Conservation (phyloP, 306 rosid genomes). For the Begonia masoniana region DNA sequence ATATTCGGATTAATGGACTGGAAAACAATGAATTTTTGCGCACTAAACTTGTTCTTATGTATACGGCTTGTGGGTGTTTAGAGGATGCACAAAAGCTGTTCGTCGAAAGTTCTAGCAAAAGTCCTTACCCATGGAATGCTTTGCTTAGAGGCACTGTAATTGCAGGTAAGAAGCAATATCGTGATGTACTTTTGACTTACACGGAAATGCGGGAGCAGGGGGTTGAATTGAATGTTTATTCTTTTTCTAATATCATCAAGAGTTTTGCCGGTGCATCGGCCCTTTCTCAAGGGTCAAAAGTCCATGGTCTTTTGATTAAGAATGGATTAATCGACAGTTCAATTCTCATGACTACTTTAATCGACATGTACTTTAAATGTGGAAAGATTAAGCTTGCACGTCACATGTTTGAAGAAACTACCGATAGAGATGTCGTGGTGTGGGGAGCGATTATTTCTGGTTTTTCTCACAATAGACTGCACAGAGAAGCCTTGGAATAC, state of each 20-base stretch:
- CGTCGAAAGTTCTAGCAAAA: conserved; percentile 29
- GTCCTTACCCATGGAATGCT: conserved; percentile 63
- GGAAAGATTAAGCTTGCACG: conserved; percentile 39
- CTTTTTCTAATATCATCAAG: conserved; percentile 60
- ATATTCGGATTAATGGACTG: conserved; percentile 42
- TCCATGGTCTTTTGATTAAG: conserved; percentile 58
- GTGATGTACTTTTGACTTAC: conserved; percentile 27
- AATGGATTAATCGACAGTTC: conserved; percentile 51
- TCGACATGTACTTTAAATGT: conserved; percentile 32
- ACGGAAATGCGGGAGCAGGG: conserved; percentile 49
- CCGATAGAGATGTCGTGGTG: conserved; percentile 39
- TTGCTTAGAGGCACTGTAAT: conserved; percentile 63
- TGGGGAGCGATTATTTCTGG: conserved; percentile 63
- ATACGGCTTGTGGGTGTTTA: conserved; percentile 41
- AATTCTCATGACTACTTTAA: conserved; percentile 30
- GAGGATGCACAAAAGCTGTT: conserved; percentile 42
- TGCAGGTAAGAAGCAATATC: conserved; percentile 35
- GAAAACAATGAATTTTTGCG: conserved; percentile 39
- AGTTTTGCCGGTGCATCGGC: conserved; percentile 65
- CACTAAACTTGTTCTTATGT: conserved; percentile 43
- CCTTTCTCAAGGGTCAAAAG: conserved; percentile 47
- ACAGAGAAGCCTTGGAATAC: conserved; percentile 38
- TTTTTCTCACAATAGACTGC: conserved; percentile 35
- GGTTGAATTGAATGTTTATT: conserved; percentile 58
- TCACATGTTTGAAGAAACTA: conserved; percentile 36